A percentile compares a stretch with the other conserved stretches of the same genome.
phyloP scores from a whole-genome alignment of 179 eudicot species.

The Heliamphora pulchella region DNA sequence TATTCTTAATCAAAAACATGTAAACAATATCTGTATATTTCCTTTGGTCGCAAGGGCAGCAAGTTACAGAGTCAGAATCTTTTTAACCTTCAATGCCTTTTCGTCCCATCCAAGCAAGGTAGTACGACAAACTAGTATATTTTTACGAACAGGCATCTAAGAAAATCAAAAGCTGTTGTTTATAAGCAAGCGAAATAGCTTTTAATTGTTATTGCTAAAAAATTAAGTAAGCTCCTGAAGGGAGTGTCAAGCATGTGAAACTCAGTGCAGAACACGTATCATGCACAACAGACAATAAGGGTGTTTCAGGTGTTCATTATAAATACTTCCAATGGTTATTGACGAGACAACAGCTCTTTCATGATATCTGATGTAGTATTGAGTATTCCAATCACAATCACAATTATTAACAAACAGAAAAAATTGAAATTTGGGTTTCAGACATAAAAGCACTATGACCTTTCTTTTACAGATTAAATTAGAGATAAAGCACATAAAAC shows the following conservation, averaged over 20 bases:
- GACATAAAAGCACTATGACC: background rate
- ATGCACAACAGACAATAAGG: background rate
- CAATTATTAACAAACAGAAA: background rate
- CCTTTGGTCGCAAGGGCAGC: background rate
- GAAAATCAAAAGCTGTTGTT: background rate
- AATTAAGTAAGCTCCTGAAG: background rate
- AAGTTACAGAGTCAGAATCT: background rate
- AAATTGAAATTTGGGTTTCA: background rate
- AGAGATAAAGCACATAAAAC: background rate
- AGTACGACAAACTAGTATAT: background rate
- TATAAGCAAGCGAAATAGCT: background rate
- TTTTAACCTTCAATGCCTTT: background rate
- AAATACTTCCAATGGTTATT: background rate
- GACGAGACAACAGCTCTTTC: background rate
- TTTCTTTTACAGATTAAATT: background rate
- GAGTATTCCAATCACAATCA: background rate
- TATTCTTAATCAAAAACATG: background rate
- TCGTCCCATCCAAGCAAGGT: background rate
- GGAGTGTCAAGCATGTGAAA: background rate
- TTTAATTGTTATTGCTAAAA: background rate
- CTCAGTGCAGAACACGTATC: slow-evolving; percentile 2
- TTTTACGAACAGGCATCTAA: background rate
- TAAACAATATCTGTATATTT: background rate
- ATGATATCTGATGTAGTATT: too few species aligned
- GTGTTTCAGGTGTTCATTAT: background rate